A percentile compares a stretch with the other conserved stretches of the same genome.
Evolutionary conservation across 2,329 filamentous ascomycete genomes (phyloP).

Genomic region (Colletotrichum karsti): DNA sequence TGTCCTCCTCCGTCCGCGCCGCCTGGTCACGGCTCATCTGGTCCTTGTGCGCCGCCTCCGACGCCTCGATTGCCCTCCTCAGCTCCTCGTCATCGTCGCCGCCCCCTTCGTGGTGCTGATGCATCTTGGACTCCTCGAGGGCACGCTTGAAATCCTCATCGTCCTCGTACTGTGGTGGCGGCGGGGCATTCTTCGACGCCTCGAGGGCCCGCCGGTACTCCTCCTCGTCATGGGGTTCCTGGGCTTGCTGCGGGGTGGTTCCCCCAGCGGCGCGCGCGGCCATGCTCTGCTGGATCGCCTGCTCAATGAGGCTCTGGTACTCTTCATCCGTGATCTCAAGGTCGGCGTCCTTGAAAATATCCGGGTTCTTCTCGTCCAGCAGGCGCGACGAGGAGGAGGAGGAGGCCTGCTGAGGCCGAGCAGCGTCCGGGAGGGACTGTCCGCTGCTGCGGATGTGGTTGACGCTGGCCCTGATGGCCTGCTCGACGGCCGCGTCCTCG

Average conservation of each 20-base stretch:
- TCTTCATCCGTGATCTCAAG: conserved; percentile 64
- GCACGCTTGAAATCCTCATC: conserved; percentile 49
- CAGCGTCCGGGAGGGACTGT: conserved; percentile 25
- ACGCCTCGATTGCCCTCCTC: conserved; percentile 56
- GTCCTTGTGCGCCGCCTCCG: conserved; percentile 52
- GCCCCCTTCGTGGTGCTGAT: conserved; percentile 24
- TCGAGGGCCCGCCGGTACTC: conserved; percentile 51
- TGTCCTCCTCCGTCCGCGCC: conserved; percentile 71
- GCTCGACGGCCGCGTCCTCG: conserved; percentile 77
- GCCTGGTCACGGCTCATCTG: conserved; percentile 50
- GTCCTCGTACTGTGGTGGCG: conserved; percentile 28
- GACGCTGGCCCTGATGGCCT: conserved; percentile 78
- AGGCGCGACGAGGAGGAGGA: too few species aligned
- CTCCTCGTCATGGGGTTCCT: conserved; percentile 39
- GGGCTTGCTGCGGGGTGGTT: conserved; percentile 31
- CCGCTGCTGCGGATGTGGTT: conserved; percentile 54
- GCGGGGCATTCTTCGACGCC: conserved; percentile 39
- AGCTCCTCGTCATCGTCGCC: conserved; percentile 52
- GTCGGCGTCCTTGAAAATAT: conserved; percentile 24
- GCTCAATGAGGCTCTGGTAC: conserved; percentile 64
- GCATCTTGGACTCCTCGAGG: conserved; percentile 48
- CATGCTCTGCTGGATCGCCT: conserved; percentile 64
- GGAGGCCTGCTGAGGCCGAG: not conserved
- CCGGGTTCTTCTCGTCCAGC: conserved; percentile 25
- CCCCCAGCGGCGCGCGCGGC: conserved; percentile 32